Evolutionary conservation across 371 early-diverging fungal genomes (phyloP).

Genomic region (Fennellomyces sp.): DNA sequence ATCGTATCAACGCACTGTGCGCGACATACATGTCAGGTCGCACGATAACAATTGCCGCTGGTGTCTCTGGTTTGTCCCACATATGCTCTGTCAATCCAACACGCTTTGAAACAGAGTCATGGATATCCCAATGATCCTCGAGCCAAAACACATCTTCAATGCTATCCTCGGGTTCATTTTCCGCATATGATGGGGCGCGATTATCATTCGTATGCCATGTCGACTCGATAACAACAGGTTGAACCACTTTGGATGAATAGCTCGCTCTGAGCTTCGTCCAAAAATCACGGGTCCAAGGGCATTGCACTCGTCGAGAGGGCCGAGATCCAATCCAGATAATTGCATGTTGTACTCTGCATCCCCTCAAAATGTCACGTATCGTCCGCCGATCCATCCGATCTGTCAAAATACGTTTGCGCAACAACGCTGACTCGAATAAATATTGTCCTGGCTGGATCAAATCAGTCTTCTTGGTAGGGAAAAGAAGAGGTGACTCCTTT

Average conservation of each 20-base stretch:
- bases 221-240: conserved; percentile 16
- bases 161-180: not conserved
- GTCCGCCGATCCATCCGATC: conserved; percentile 13
- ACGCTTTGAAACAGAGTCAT: conserved; percentile 8
- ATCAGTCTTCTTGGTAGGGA: not conserved
- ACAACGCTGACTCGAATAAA: not conserved
- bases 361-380: conserved; percentile 7
- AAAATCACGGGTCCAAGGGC: conserved; percentile 5
- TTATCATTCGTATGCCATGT: conserved; percentile 10
- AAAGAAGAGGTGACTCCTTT: conserved; percentile 4
- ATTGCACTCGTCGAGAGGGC: not conserved
- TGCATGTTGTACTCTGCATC: conserved; percentile 1
- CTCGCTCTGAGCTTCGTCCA: not conserved
- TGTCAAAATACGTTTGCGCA: conserved; percentile 5
- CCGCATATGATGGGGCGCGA: conserved; percentile 1
- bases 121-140: conserved; percentile 7
- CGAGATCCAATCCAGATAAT: conserved; percentile 5
- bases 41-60: conserved; percentile 18
- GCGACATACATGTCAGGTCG: conserved; percentile 26
- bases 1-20: conserved; percentile 9
- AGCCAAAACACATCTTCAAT: conserved; percentile 18
- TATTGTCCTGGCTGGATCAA: conserved; percentile 3
- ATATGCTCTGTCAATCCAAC: conserved; percentile 13
- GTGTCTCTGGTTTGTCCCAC: conserved; percentile 10
- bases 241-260: conserved; percentile 1